phyloP scores from a whole-genome alignment of 805 yeast genomes.

The Candida easanensis region DNA sequence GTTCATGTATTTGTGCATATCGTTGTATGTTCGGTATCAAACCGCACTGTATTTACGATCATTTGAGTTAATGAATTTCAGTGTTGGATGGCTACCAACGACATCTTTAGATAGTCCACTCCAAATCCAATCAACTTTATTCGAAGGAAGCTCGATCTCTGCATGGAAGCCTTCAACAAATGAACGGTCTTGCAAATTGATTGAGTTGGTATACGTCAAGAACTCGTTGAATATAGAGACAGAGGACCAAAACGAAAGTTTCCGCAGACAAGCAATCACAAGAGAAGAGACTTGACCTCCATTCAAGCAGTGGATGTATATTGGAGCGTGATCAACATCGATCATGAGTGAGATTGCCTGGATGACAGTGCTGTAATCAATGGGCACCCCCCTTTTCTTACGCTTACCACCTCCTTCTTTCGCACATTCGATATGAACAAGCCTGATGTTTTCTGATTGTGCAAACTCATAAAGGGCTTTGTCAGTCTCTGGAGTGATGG shows the following conservation, averaged over 20 bases:
- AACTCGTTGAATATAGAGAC: constrained; percentile 87
- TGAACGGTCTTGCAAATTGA: constrained; percentile 76
- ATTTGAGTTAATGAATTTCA: constrained; percentile 15
- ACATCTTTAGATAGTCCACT: constrained; percentile 27
- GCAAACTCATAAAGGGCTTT: constrained; percentile 52
- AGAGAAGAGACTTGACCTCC: constrained; percentile 87
- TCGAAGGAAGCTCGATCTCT: constrained; percentile 51
- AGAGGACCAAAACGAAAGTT: constrained; percentile 82
- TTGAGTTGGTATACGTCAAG: constrained; percentile 67
- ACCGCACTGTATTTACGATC: constrained; percentile 13
- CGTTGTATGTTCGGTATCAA: too few relatives aligned
- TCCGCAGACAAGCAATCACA: constrained; percentile 81
- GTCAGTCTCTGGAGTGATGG: constrained; percentile 56
- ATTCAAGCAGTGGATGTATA: constrained; percentile 82
- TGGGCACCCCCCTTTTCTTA: constrained; percentile 80
- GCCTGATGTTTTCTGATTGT: constrained; percentile 45
- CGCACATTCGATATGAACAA: constrained; percentile 67
- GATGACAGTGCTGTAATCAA: constrained; percentile 61
- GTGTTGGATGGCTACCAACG: constrained; percentile 27
- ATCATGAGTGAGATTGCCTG: constrained; percentile 60
- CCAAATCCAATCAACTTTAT: constrained; percentile 36
- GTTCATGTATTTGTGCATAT: too few relatives aligned
- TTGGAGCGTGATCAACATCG: constrained; percentile 59
- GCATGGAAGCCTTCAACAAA: constrained; percentile 82
- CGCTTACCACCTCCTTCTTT: constrained; percentile 55